Evolutionary conservation across 441 rosid species (phyloP).

Genomic region (Syzygium syzygioides): DNA sequence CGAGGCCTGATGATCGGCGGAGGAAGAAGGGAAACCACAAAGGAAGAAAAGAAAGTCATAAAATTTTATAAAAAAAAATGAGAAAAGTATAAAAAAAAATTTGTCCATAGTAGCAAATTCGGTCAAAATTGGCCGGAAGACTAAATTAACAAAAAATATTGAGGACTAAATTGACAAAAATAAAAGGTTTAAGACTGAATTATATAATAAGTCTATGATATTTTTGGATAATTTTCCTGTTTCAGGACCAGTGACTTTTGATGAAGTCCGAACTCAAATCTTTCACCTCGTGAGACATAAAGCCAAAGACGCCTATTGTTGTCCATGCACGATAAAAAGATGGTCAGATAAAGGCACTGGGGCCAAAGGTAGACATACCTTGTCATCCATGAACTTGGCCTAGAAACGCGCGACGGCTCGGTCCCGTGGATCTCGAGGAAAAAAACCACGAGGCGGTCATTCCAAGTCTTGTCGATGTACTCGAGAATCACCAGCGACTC

Average conservation of each 20-base stretch:
- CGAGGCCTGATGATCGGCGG: too few species aligned
- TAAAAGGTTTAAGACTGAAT: too few species aligned
- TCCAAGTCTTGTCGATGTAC: slow-evolving; percentile 12
- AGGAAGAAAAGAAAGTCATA: too few species aligned
- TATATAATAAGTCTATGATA: accelerated
- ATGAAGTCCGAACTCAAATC: neutral
- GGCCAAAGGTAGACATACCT: neutral
- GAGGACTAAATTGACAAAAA: too few species aligned
- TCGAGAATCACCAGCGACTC: slow-evolving; percentile 11
- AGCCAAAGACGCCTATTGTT: neutral
- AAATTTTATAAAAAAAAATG: too few species aligned
- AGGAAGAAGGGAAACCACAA: too few species aligned
- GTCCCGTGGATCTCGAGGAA: slow-evolving; percentile 4
- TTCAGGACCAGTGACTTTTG: neutral
- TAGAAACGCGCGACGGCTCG: slow-evolving; percentile 6
- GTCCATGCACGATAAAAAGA: neutral
- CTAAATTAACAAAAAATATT: too few species aligned
- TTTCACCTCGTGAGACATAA: neutral
- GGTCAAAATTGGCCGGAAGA: too few species aligned
- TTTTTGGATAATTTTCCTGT: too few species aligned
- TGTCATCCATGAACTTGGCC: slow-evolving; percentile 12
- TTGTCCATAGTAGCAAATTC: too few species aligned
- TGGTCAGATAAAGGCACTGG: neutral
- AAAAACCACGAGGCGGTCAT: neutral
- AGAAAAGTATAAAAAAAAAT: too few species aligned